These are phyloP conservation scores for Phlebiopsis gigantea DNA, from an alignment of 768 basidiomycete genomes.

Conservation along the genomic window DNA sequence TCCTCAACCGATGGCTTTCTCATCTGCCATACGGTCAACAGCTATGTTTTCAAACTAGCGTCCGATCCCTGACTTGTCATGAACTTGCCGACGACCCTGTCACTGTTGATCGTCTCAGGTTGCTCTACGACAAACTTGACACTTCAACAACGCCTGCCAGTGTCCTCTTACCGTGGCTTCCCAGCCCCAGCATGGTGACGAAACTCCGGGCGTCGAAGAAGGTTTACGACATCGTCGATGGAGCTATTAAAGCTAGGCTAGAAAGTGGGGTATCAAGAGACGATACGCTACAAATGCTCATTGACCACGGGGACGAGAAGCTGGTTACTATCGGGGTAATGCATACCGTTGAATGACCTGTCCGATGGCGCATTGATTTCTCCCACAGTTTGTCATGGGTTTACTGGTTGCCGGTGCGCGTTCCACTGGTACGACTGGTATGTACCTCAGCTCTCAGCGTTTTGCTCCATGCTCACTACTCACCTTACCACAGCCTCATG, in stretches of 20 bases:
- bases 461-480: slow-evolving; percentile 6
- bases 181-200: slow-evolving; percentile 63
- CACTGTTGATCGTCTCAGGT: slow-evolving; percentile 56
- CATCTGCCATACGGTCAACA: slow-evolving; percentile 9
- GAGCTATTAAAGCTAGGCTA: slow-evolving; percentile 51
- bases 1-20: slow-evolving; percentile 3
- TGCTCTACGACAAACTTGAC: slow-evolving; percentile 65
- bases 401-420: slow-evolving; percentile 76
- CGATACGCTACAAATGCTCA: slow-evolving; percentile 70
- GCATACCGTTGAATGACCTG: slow-evolving; percentile 10
- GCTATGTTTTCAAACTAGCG: slow-evolving; percentile 68
- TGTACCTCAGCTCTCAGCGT: slow-evolving; percentile 10
- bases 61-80: slow-evolving; percentile 58
- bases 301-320: slow-evolving; percentile 66
- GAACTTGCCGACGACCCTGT: slow-evolving; percentile 67
- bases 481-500: slow-evolving; percentile 50
- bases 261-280: slow-evolving; percentile 50
- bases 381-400: slow-evolving; percentile 72
- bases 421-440: slow-evolving; percentile 71
- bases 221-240: slow-evolving; percentile 65
- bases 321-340: slow-evolving; percentile 65
- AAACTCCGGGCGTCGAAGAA: slow-evolving; percentile 71
- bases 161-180: slow-evolving; percentile 73
- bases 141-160: slow-evolving; percentile 66
- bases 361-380: slow-evolving; percentile 3